Evolutionary conservation across 2,329 filamentous ascomycete genomes (phyloP), one percentile per base, ranked within the genome.

Genomic region (Fusarium nodosum): DNA sequence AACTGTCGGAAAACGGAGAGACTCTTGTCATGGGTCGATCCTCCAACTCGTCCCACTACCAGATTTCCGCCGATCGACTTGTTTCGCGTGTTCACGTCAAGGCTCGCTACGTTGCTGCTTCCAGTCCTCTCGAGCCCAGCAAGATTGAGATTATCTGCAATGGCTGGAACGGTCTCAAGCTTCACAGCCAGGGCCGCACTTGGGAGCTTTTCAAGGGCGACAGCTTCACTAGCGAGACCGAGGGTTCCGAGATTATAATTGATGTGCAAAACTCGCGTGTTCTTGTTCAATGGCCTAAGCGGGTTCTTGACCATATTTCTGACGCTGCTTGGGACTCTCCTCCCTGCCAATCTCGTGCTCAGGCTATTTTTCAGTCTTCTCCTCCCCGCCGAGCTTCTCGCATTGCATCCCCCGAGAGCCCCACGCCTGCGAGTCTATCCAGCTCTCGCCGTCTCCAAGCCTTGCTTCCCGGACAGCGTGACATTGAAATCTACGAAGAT

Each of bases 71-170:
- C 73, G 97, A 97, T 81, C 92, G 94, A 47, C 88, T 97, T 63
- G 93, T 99, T 68, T 98, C 96, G 75, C 91, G 96, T 76, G 89
- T 98, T 26, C 96, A 99, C 78, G 92, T 97, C 79, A 91, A 93
- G 81, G 94, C 94, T 68, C 88, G 90, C 55, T 99, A 94, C 79
- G 88, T 95, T 68, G 86, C 91, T 24, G 88, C 93, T 15, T 82
- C 86, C 22, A 85, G 87, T 57, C 87, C 87, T 7, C 86, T 93
- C 74, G 89, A 93, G 72, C 86, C 89, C 66, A 93, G 92, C 78
- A 91, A 89, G 79, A 88, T 99, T 47, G 93, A 97, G 79, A 91
- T 99, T 74, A 86, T 93, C 75, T 99, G 96, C 84, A 88, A 92
- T 75, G 96, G 96, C 24, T 98, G 95, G 95, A 99, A 99, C 79